These are phyloP conservation scores for Neurospora sp. DNA, from an alignment of 495 filamentous ascomycete species.

Conservation along the genomic window DNA sequence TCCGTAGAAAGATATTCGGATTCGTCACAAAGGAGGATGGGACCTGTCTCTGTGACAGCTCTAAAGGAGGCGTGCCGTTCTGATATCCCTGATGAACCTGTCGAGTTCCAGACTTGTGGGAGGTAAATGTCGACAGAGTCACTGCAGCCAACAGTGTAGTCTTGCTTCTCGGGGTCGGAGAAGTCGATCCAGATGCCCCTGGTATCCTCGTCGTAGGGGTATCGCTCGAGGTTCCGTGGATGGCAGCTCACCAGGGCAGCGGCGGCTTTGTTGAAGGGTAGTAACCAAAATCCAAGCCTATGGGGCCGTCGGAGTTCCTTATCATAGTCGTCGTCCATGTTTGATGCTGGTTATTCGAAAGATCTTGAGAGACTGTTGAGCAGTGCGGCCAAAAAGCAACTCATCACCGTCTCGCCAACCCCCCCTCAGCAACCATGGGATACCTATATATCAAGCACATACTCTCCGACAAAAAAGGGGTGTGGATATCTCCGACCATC, in stretches of 20 bases:
- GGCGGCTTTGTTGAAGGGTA: conserved; percentile 9
- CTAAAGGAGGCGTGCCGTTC: conserved; percentile 19
- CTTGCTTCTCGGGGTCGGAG: conserved; percentile 3
- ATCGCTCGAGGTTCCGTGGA: background rate
- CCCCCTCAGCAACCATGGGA: background rate
- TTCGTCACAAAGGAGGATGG: conserved; percentile 20
- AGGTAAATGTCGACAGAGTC: conserved; percentile 18
- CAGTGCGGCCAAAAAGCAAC: too few species aligned
- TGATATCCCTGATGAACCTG: conserved; percentile 13
- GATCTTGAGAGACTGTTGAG: too few species aligned
- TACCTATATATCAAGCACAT: background rate
- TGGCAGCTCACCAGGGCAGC: conserved; percentile 5
- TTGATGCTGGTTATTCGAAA: too few species aligned
- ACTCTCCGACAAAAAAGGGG: background rate
- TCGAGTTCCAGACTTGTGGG: conserved; percentile 7
- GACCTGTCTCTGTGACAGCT: conserved; percentile 15
- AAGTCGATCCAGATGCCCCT: conserved; percentile 19
- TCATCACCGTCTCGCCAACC: background rate
- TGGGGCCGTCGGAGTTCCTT: too few species aligned
- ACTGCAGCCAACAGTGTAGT: conserved; percentile 12
- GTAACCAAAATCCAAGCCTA: conserved; percentile 8
- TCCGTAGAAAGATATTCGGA: conserved; percentile 13
- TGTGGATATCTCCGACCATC: background rate
- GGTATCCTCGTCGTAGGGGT: conserved; percentile 5
- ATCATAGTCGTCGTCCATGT: too few species aligned